A percentile compares a stretch with the other conserved stretches of the same genome.
These are phyloP conservation scores for Bathelium albidoporum DNA, from an alignment of 495 filamentous ascomycete genomes.

Conservation along the genomic window DNA sequence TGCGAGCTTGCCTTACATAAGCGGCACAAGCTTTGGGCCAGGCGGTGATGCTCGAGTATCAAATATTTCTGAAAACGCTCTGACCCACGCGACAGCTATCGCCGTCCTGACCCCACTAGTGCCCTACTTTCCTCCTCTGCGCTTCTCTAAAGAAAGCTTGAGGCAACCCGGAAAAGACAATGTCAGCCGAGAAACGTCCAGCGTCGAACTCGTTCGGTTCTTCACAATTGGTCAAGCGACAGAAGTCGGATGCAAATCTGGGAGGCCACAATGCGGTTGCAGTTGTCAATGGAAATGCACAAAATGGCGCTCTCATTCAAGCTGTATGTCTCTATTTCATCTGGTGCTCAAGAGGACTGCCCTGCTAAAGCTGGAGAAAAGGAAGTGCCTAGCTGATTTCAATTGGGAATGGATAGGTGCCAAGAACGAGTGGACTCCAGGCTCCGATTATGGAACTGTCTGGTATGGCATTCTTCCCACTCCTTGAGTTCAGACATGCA, in stretches of 20 bases:
- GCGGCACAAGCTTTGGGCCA: not conserved
- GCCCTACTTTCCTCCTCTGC: not conserved
- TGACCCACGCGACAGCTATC: not conserved
- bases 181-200: constrained; percentile 86
- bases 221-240: constrained; percentile 80
- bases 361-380: constrained; percentile 19
- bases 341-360: not conserved
- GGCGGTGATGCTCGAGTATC: not conserved
- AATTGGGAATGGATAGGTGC: constrained; percentile 43
- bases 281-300: constrained; percentile 53
- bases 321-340: constrained; percentile 47
- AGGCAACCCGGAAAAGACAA: constrained; percentile 29
- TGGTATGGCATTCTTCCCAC: constrained; percentile 39
- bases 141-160: not conserved
- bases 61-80: not conserved
- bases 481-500: not conserved
- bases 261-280: constrained; percentile 50
- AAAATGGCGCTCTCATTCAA: constrained; percentile 70
- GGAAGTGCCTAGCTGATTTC: constrained; percentile 23
- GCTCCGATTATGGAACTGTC: constrained; percentile 92
- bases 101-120: no score
- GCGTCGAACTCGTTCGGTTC: constrained; percentile 67
- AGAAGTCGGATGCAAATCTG: constrained; percentile 59
- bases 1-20: not conserved
- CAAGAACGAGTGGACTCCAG: constrained; percentile 75